phyloP scores from a whole-genome alignment of 768 basidiomycete genomes.

The Postia placenta region DNA sequence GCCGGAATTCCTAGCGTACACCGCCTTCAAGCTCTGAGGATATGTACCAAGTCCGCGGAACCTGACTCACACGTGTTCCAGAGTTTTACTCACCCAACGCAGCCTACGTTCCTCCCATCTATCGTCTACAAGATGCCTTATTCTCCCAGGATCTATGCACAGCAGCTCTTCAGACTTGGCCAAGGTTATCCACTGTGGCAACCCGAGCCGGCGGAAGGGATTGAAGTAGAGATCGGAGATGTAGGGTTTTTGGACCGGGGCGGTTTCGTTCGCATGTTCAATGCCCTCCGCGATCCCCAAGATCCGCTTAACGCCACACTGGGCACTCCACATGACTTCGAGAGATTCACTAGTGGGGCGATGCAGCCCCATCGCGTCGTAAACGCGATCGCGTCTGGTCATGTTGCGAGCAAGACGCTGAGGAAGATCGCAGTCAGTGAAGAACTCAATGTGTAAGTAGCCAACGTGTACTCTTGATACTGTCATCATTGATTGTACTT shows the following conservation, averaged over 20 bases:
- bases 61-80: too few species aligned
- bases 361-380: background rate
- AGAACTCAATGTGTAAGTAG: background rate
- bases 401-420: constrained; percentile 2
- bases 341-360: background rate
- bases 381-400: background rate
- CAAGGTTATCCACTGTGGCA: constrained; percentile 8
- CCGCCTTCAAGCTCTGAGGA: too few species aligned
- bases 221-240: constrained; percentile 6
- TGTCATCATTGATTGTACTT: too few species aligned
- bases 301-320: constrained; percentile 3
- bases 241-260: constrained; percentile 5
- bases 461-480: too few species aligned
- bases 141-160: constrained; percentile 6
- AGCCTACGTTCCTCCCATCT: too few species aligned
- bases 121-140: too few species aligned
- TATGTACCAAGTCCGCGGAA: too few species aligned
- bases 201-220: background rate
- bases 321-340: constrained; percentile 2
- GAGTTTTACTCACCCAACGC: too few species aligned
- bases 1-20: too few species aligned
- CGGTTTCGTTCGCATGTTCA: constrained; percentile 8
- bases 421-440: background rate
- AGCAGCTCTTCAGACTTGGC: background rate
- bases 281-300: constrained; percentile 1